Evolutionary conservation across 148 eudicot species (phyloP), one percentile per base, ranked within the genome.

Genomic region (Drosera capensis): DNA sequence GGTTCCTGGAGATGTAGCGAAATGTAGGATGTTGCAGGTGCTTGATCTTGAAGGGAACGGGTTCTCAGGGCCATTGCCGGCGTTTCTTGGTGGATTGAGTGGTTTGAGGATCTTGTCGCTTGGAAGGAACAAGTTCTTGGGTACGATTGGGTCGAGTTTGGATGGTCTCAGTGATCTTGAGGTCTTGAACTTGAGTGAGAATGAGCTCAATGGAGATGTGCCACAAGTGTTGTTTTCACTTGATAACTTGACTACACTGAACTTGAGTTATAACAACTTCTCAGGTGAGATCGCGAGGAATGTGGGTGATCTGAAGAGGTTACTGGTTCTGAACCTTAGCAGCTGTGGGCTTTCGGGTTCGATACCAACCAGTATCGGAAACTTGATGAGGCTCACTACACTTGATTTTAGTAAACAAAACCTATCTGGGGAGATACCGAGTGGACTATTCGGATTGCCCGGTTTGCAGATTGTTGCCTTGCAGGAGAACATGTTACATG

Each of bases 331-430:
- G 63, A 84, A 84, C 45, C 43, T 85, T 73, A 85, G 95, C 46
- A 49, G 59, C n/a, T 62, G 66, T 64, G 78, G 67, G 18, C 71
- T 84, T 48, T 60, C 70, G 1, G 92, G 92, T 39, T 7, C 25
- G 6, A 63, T 85, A 28, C 92, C 86, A 3, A 53, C 55, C 2
- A 68, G 71, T 41, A 48, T 85, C 29, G 82, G 85, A 1, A 63
- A 52, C 54, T 56, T 85, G 2, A 70, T 63, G 23, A 75, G 54
- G 82, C 62, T 85, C 0, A 80, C 63, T 2, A 58, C 71, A 40
- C 65, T 85, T 39, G 95, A 85, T 72, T 66, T 85, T 75, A 85
- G 95, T 34, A 74, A 56, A 57, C 72, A 64, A 57, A 55, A 71
- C 28, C 49, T 85, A 3, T 65, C 80, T 3, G 92, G 92, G 14